phyloP scores from a whole-genome alignment of 2,329 filamentous ascomycete genomes.

The Thyridium curvatum region DNA sequence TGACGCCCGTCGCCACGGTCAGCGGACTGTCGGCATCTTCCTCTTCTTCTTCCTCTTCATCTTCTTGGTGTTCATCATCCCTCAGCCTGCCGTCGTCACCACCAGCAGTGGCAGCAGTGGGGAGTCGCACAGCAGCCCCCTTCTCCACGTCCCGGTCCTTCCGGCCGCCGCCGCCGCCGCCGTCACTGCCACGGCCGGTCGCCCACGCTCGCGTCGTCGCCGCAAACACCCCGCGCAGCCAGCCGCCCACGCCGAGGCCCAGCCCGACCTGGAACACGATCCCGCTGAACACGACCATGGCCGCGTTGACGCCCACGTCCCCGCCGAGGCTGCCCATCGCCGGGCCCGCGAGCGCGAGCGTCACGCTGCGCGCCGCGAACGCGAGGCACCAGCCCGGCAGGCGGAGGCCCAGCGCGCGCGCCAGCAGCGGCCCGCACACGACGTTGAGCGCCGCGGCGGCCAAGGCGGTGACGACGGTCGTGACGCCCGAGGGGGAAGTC shows the following conservation, averaged over 20 bases:
- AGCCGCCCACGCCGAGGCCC: slow-evolving; percentile 18
- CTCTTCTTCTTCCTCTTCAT: no score
- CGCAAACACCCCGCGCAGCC: slow-evolving; percentile 10
- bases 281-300: slow-evolving; percentile 45
- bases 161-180: background rate
- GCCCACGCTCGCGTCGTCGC: no score
- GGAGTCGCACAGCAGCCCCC: no score
- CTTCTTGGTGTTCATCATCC: no score
- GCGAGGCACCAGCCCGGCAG: slow-evolving; percentile 27
- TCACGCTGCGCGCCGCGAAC: slow-evolving; percentile 44
- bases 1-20: slow-evolving; percentile 42
- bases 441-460: slow-evolving; percentile 33
- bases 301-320: slow-evolving; percentile 39
- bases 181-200: background rate
- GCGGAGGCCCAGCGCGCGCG: slow-evolving; percentile 26
- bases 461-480: slow-evolving; percentile 28
- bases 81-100: background rate
- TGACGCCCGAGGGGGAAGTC: slow-evolving; percentile 33
- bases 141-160: background rate
- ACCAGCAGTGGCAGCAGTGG: no score
- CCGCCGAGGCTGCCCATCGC: slow-evolving; percentile 37
- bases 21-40: slow-evolving; percentile 18
- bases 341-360: slow-evolving; percentile 41
- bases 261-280: slow-evolving; percentile 30
- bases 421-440: slow-evolving; percentile 31